Base-by-base conservation (phyloP, 495 filamentous ascomycete species). In the Penicillium waksmanii region DNA sequence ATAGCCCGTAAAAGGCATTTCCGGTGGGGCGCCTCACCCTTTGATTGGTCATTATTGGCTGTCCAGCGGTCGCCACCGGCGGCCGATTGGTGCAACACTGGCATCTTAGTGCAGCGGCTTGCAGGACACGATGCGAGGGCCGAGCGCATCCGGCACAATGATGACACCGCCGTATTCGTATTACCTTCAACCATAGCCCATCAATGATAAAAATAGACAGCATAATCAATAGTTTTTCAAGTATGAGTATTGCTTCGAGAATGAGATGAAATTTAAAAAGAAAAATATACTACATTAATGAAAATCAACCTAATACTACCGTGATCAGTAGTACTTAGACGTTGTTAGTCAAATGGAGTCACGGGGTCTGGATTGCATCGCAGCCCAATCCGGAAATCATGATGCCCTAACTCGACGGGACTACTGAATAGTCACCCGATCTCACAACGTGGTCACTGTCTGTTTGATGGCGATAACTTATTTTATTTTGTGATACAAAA, bases 321-420 rank as follows among this genome's bases (percentile, higher is more conserved):
- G 21, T 23, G 23, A 23, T 23, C 23, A 2, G 3, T 23, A 2
- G 3, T 23, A 23, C 27, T 9, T 31, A 31, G 5, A 5, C 6
- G 27, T 4, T 31, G 27, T 31, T 31, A 31, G 27, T 31, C 27
- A 31, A 3, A 31, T 31, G 7, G 27, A 31, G 36, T 38, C 36
- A 38, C 36, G 36, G 15, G 36, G 36, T 12, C 36, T 38, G 1
- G 11, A 38, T 38, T 13, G 42, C 5, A 55, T 43, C 13, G 17
- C 61, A 27, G 23, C 61, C 56, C 21, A 36, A 64, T 56, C 31
- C 31, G 61, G 61, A 60, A 64, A 57, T 49, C 48, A 23, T 53
- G 56, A 58, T 42, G 61, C 61, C 61, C 56, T 59, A 64, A 56
- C 47, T 31, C 27, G 5, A 31, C 27, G 27, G 5, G 27, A 31